phyloP scores from a whole-genome alignment of 163 green algal species.

The Coccomyxa subellipsoidea region DNA sequence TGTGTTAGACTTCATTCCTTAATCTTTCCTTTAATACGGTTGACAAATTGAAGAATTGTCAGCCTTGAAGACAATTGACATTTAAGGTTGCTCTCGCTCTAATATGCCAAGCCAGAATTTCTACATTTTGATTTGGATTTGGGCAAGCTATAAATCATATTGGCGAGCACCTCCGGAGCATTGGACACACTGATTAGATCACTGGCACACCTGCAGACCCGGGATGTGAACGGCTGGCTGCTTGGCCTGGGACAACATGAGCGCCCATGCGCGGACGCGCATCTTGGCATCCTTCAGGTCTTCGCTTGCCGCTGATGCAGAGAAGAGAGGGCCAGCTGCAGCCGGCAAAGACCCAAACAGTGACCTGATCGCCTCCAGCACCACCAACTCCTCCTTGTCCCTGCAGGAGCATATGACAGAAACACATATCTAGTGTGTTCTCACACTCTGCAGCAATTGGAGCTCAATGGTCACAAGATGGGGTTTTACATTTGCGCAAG shows the following conservation, averaged over 20 bases:
- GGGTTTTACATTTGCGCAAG: not conserved
- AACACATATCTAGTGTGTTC: no score
- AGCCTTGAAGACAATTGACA: no score
- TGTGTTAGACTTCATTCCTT: no score
- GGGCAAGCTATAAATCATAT: no score
- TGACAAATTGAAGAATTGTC: no score
- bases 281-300: slow-evolving; percentile 9
- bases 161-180: no score
- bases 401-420: slow-evolving; percentile 27
- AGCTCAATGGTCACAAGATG: not conserved
- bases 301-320: slow-evolving; percentile 6
- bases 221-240: not conserved
- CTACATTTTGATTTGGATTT: not conserved
- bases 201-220: not conserved
- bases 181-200: not conserved
- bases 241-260: slow-evolving; percentile 8
- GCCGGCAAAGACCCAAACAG: slow-evolving; percentile 38
- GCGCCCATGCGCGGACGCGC: slow-evolving; percentile 15
- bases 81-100: no score
- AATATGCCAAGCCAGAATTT: not conserved
- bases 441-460: no score
- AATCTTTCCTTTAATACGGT: no score
- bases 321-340: slow-evolving; percentile 13
- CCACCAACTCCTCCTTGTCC: slow-evolving; percentile 67
- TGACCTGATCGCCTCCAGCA: slow-evolving; percentile 64